Percentiles rank a stretch among this genome's conserved stretches.
phyloP scores from a whole-genome alignment of 306 rosid species.

The Gynostemma pentaphyllum region DNA sequence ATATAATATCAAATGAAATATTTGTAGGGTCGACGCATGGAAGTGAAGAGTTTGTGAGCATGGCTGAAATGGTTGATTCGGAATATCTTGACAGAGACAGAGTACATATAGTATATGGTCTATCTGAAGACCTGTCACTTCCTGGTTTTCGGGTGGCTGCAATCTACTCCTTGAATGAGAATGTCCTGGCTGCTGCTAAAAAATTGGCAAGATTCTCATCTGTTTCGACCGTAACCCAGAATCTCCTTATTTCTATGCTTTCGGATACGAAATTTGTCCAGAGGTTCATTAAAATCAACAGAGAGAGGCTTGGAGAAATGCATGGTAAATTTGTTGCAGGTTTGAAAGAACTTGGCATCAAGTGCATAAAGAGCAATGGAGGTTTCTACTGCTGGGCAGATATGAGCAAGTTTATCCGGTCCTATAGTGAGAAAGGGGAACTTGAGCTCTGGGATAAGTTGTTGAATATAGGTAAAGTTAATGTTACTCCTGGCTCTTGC shows the following conservation, averaged over 20 bases:
- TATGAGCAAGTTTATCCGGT: conserved; percentile 52
- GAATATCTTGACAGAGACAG: conserved; percentile 59
- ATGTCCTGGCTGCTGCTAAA: conserved; percentile 46
- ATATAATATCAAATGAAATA: conserved; percentile 67
- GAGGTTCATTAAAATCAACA: conserved; percentile 32
- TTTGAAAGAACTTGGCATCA: conserved; percentile 61
- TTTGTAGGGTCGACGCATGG: conserved; percentile 47
- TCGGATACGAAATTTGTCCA: conserved; percentile 51
- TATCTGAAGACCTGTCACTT: conserved; percentile 71
- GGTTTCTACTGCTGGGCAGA: conserved; percentile 93
- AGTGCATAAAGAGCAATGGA: conserved; percentile 52
- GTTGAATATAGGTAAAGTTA: conserved; percentile 59
- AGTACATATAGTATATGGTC: conserved; percentile 64
- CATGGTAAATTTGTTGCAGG: conserved; percentile 44
- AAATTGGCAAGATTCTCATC: conserved; percentile 64
- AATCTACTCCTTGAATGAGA: conserved; percentile 63
- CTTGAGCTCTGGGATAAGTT: conserved; percentile 88
- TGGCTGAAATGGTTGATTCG: conserved; percentile 62
- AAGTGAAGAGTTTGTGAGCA: conserved; percentile 55
- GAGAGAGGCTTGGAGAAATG: conserved; percentile 42
- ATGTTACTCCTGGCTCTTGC: conserved; percentile 72
- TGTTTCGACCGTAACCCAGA: conserved; percentile 63
- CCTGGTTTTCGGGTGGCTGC: conserved; percentile 66
- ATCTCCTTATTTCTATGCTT: conserved; percentile 63
- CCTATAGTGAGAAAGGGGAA: conserved; percentile 85